Evolutionary conservation across 2,329 filamentous ascomycete species (phyloP).

Genomic region (Catunica adiposa): DNA sequence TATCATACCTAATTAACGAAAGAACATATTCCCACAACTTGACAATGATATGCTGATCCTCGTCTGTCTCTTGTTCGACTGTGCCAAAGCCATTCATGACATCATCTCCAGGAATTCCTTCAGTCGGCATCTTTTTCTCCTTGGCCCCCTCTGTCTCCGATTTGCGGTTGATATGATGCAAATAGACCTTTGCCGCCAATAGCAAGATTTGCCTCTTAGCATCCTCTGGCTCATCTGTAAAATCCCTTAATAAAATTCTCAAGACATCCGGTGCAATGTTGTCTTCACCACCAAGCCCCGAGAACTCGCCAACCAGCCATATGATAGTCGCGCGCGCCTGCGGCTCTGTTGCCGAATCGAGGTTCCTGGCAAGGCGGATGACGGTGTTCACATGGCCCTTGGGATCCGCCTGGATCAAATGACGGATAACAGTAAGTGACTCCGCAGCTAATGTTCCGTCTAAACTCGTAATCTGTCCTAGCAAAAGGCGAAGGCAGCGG

Average conservation of each 20-base stretch:
- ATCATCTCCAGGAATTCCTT: constrained; percentile 1
- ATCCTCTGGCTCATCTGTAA: constrained; percentile 65
- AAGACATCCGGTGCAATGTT: constrained; percentile 89
- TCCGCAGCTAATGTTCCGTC: constrained; percentile 83
- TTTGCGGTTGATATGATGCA: constrained; percentile 64
- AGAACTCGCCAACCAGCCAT: constrained; percentile 92
- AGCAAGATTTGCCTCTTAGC: constrained; percentile 86
- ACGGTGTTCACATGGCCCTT: constrained; percentile 69
- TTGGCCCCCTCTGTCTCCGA: constrained; percentile 23
- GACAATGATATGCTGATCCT: constrained; percentile 48
- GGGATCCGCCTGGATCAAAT: constrained; percentile 86
- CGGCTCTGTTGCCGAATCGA: constrained; percentile 75
- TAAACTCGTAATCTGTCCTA: constrained; percentile 74
- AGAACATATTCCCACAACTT: constrained; percentile 73
- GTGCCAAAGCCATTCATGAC: constrained; percentile 17
- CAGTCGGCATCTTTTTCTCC: neutral
- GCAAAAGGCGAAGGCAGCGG: constrained; percentile 64
- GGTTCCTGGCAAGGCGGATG: constrained; percentile 72
- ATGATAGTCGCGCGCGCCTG: constrained; percentile 87
- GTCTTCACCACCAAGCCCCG: constrained; percentile 60
- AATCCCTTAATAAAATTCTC: constrained; percentile 71
- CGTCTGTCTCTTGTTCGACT: constrained; percentile 17
- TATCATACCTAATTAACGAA: constrained; percentile 77
- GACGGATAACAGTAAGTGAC: constrained; percentile 83
- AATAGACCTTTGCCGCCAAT: constrained; percentile 88